Base-by-base conservation (phyloP, 2,329 filamentous ascomycete genomes). In the Aspergillus neoniger region DNA sequence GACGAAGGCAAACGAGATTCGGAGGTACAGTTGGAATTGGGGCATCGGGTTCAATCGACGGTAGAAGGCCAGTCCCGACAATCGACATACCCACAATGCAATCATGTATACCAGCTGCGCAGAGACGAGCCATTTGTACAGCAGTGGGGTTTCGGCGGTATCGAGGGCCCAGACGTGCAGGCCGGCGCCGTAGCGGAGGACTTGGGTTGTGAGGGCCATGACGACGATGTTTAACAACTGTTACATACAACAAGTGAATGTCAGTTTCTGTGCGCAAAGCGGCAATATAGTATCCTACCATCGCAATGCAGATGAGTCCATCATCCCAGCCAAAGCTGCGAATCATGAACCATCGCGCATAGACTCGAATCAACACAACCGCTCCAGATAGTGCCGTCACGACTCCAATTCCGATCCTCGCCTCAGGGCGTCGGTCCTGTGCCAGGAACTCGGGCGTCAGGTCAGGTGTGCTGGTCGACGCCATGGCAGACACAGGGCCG, bases 371-470 rank as follows among this genome's bases (percentile, higher is more conserved):
- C 4, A 65, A 17, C 3, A 67, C 61, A 7, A 66, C 51, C 1
- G 61, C 25, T 5, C 48, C 54, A 9, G 62, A 63, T 14, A 65
- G 23, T 10, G 60, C 55, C n/a, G 62, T 63, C 8, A 57, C 48
- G n/a, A 65, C 51, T 2, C 38, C 32, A 32, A 67, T 77, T 4
- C 78, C 77, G 68, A 58, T 55, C 12, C 30, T 23, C 4, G 58
- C 53, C 15, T 39, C 39, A 4, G 23, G 52, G 6, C 52, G 48
- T 21, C 58, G 53, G 19, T 60, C 58, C 25, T 56, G 52, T 14
- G 47, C 58, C 52, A 60, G 53, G 32, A 50, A 60, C 25, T 25
- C 58, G 3, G 58, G 21, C 2, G 58, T 32, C 4, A 50, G 15
- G 4, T 50, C 12, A 12, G 17, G 25, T 12, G 47, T 32, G 47